A percentile compares a stretch with the other conserved stretches of the same genome.
These are phyloP conservation scores for Nigrospora oryzae DNA, from an alignment of 2,329 filamentous ascomycete species.

Conservation along the genomic window DNA sequence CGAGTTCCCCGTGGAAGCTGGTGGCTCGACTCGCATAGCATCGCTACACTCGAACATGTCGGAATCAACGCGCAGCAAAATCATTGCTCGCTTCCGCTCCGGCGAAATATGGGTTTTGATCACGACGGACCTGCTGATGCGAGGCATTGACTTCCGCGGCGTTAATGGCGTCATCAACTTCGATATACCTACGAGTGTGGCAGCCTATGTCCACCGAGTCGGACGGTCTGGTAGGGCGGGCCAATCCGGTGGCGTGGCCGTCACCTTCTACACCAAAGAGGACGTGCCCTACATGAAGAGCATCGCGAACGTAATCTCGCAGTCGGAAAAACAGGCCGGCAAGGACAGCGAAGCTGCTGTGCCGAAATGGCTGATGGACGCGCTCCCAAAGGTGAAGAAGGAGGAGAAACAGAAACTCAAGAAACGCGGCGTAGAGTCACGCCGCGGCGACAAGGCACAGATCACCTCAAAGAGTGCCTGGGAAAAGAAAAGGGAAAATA, in stretches of 20 bases:
- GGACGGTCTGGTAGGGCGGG: constrained; percentile 87
- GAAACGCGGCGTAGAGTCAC: constrained; percentile 66
- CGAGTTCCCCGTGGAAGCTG: constrained; percentile 84
- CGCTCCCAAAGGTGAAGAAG: constrained; percentile 77
- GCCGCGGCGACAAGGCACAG: constrained; percentile 43
- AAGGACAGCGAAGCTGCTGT: constrained; percentile 50
- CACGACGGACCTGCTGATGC: constrained; percentile 86
- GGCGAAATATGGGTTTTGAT: constrained; percentile 96
- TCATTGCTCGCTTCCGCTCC: constrained; percentile 84
- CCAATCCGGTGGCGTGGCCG: constrained; percentile 75
- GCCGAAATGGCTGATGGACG: constrained; percentile 81
- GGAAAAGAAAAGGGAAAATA: constrained; percentile 62
- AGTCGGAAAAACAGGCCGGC: constrained; percentile 65
- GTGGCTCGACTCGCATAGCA: constrained; percentile 75
- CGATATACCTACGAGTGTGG: constrained; percentile 86
- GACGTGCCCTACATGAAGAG: constrained; percentile 84
- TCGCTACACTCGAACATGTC: constrained; percentile 84
- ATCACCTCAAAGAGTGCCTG: constrained; percentile 82
- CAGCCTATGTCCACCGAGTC: constrained; percentile 86
- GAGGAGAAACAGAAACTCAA: constrained; percentile 76
- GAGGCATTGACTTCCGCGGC: constrained; percentile 89
- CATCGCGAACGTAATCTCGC: constrained; percentile 85
- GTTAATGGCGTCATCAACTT: constrained; percentile 97
- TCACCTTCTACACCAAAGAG: constrained; percentile 93
- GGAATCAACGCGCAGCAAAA: constrained; percentile 62